Evolutionary conservation across 768 basidiomycete species (phyloP), one percentile per base, ranked within the genome.

Genomic region (Cystofilobasidium capitatum): DNA sequence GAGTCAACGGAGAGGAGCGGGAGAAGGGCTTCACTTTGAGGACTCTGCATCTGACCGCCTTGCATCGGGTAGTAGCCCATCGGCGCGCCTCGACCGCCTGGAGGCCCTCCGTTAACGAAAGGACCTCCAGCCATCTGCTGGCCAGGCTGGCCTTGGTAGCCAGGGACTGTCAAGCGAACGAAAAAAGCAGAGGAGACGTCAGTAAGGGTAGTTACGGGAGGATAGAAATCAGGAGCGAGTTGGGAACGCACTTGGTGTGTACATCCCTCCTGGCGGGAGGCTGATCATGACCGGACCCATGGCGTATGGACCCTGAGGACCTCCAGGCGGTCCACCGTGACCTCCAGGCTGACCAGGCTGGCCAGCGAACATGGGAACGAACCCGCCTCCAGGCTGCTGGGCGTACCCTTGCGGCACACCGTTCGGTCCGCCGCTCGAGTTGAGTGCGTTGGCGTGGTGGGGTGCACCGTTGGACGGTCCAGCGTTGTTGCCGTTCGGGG

Each of bases 1-100:
- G 35, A 22, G n/a, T 55, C 54, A 39, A 14, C 22, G 24, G 47
- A 6, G 62, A 16, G 8, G 0, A 17, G 10, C 29, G 20, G 13
- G 35, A 54, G 26, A 39, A 3, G n/a, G 29, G 22, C 16, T 2
- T 10, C n/a, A 68, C 66, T 68, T 60, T 58, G 64, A 35, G 64
- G 57, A 47, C 64, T 65, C 44, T 65, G 64, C 57, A 58, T 45
- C 42, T 45, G 42, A 1, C 64, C 57, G 24, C 49, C 42, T 42
- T 36, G 33, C 57, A 58, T 39, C 54, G 36, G 51, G 33, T 64
- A 58, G 57, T 37, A 65, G 57, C 40, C 55, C 31, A 35, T 44
- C 4, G 35, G 58, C 20, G 22, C 37, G 8, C 40, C 40, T 13
- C 58, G 22, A 4, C 58, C 58, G 26, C 10, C 40, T 2, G 24